Percentiles rank a stretch among this genome's conserved stretches.
These are phyloP conservation scores for Sporopachydermia lactativora DNA, from an alignment of 805 yeast species.

Conservation along the genomic window DNA sequence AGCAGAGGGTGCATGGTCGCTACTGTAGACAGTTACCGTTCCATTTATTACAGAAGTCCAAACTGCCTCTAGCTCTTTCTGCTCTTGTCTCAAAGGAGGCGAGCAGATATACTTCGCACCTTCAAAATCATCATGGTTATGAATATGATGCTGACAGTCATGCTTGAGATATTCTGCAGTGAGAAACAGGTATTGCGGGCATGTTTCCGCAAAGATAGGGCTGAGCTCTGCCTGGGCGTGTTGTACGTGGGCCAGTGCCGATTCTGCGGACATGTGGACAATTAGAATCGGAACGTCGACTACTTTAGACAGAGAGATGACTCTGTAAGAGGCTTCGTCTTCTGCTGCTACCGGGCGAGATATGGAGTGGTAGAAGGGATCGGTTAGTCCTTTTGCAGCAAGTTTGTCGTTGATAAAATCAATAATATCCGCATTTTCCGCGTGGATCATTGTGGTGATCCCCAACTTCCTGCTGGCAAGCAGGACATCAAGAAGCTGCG, in stretches of 20 bases:
- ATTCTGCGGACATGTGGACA: constrained; percentile 33
- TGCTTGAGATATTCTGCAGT: constrained; percentile 25
- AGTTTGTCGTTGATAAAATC: constrained; percentile 26
- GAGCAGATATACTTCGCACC: constrained; percentile 39
- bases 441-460: constrained; percentile 36
- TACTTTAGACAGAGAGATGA: constrained; percentile 27
- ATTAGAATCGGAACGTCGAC: constrained; percentile 32
- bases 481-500: constrained; percentile 25
- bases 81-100: constrained; percentile 31
- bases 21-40: constrained; percentile 30
- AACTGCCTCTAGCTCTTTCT: constrained; percentile 26
- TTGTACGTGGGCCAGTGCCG: constrained; percentile 27
- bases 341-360: constrained; percentile 32
- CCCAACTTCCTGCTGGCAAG: constrained; percentile 25
- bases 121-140: constrained; percentile 22
- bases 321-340: constrained; percentile 36
- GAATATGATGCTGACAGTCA: constrained; percentile 15
- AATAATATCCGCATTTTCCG: constrained; percentile 36
- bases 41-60: constrained; percentile 34
- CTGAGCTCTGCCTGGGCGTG: constrained; percentile 26
- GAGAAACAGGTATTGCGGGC: constrained; percentile 34
- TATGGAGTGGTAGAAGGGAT: constrained; percentile 31
- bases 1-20: constrained; percentile 33
- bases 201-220: constrained; percentile 35
- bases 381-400: constrained; percentile 22